Evolutionary conservation across 805 yeast species (phyloP), one percentile per base, ranked within the genome.

Genomic region (Danielozyma ontarioensis): DNA sequence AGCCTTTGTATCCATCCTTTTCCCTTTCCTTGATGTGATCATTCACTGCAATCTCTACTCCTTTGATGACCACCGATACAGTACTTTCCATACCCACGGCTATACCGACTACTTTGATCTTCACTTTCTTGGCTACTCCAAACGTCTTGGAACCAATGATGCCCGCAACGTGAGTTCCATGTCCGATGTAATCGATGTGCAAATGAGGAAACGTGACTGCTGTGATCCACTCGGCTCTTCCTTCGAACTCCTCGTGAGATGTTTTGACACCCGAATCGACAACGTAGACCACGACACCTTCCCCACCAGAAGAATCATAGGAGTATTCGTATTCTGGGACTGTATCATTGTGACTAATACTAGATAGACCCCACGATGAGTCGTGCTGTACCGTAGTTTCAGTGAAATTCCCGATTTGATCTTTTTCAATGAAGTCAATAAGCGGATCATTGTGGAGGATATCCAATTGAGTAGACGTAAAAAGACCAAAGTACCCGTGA

Each of bases 231-330:
- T 42, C 45, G 6, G 80, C 85, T 34, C 90, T 60, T 0, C 77
- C 80, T 45, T 72, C 80, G 49, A 83, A 69, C 26, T 80, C 82
- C n/a, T 73, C 74, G 49, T 78, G 81, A 5, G 64, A 68, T 10
- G 64, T 65, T 41, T 59, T 60, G 12, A 83, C 77, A 10, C 97
- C 97, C 2, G 95, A 83, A 57, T 88, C 97, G 34, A 87, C 68
- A 28, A 89, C 75, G 52, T 88, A 88, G 1, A 80, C 90, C 35
- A 73, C 72, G 3, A 85, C 83, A 27, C 70, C 74, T 28, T 45
- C 56, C 5, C 72, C 74, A 4, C 67, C 68, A 17, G 55, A 61
- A 24, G 59, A 56, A 41, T 70, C 70, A 48, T 55, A 68, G 18
- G 62, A 48, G 46, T 57, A 71, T 34, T 66, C 65, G 52, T 58